phyloP scores from a whole-genome alignment of 2,329 filamentous ascomycete species.

The Blastomyces percursus region DNA sequence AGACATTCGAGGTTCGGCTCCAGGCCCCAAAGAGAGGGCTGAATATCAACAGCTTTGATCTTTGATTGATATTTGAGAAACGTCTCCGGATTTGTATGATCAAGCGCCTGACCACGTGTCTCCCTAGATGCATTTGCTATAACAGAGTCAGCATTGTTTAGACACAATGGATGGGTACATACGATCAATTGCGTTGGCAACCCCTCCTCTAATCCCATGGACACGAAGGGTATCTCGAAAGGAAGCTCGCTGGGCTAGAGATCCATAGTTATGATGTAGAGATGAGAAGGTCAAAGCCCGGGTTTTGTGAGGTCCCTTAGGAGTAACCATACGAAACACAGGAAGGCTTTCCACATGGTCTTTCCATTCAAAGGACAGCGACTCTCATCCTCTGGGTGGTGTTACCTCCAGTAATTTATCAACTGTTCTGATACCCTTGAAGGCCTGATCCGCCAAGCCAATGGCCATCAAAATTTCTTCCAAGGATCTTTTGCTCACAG shows the following conservation, averaged over 20 bases:
- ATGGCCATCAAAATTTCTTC: too few relatives aligned
- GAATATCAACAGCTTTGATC: conserved; percentile 7
- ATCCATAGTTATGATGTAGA: background rate
- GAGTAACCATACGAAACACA: background rate
- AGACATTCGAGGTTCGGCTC: conserved; percentile 7
- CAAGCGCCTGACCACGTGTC: conserved; percentile 2
- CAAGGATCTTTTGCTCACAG: too few relatives aligned
- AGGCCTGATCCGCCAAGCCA: background rate
- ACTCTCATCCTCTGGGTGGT: background rate
- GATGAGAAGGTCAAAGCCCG: background rate
- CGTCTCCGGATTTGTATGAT: conserved; percentile 9
- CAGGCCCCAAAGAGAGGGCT: conserved; percentile 6
- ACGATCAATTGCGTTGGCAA: background rate
- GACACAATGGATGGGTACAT: background rate
- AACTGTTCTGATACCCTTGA: background rate
- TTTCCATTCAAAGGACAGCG: background rate
- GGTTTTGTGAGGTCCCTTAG: background rate
- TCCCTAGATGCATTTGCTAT: conserved; percentile 5
- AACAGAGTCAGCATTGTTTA: background rate
- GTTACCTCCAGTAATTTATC: background rate
- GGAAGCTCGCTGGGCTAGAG: background rate
- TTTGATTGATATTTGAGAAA: conserved; percentile 10
- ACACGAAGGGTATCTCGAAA: background rate
- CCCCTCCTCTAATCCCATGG: background rate
- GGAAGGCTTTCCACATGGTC: background rate